Evolutionary conservation across 768 basidiomycete species (phyloP), one percentile per base, ranked within the genome.

Genomic region (Cyclocybe aegerita): DNA sequence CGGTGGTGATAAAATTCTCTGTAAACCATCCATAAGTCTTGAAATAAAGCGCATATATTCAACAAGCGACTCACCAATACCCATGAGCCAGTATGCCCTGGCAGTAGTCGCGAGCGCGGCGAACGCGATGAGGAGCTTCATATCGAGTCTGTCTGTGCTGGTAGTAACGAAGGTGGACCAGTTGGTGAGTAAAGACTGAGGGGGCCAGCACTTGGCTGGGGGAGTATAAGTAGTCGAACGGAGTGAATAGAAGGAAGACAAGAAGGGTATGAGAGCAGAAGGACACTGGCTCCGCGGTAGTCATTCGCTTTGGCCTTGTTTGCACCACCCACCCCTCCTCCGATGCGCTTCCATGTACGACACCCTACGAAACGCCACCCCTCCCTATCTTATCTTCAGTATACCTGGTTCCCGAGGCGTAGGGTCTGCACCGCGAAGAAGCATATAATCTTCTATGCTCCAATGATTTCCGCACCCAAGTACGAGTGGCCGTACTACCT

Each of bases 81-180:
- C 76, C 71, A 75, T 74, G 40, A 78, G 67, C 73, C 74, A 77
- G 57, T 76, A 78, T 3, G 72, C 75, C 55, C 73, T 66, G 39
- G 66, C 68, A 34, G 66, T 64, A 43, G 68, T 59, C 23, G 60
- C 63, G 48, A 70, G 55, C 39, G 61, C 64, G 17, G 65, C 60
- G 49, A 75, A 43, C 38, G 67, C 49, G 31, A 69, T 46, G 57
- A 67, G 51, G 54, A 60, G 48, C 53, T 65, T 70, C 67, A 68
- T 69, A 52, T 52, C 55, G 52, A 60, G 43, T 37, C 31, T 46
- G 39, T 23, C 23, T 23, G 23, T 23, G 23, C 23, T 23, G 38
- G n/a, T 41, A 12, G 29, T 11, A 29, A 45, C 30, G 47, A 48
- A 45, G 57, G 57, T 23, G 58, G 59, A 52, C 32, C 55, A 56